phyloP scores from a whole-genome alignment of 2,329 filamentous ascomycete species.

The Neopestalotiopsis clavispora region DNA sequence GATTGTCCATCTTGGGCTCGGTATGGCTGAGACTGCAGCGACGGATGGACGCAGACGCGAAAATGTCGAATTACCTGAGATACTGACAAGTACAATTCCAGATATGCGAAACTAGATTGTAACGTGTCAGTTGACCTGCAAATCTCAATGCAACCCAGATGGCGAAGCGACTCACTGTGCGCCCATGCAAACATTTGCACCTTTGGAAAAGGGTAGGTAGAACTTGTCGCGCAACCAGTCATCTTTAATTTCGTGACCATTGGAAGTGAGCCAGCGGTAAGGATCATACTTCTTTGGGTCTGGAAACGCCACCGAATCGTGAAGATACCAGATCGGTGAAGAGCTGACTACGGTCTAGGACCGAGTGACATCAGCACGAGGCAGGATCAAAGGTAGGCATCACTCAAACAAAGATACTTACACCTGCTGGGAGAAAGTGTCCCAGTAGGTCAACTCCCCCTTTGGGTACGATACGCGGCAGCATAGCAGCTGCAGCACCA shows the following conservation, averaged over 20 bases:
- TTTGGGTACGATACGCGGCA: conserved; percentile 6
- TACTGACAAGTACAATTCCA: conserved; percentile 9
- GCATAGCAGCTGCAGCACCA: conserved; percentile 7
- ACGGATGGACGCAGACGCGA: conserved; percentile 4
- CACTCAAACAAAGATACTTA: neutral
- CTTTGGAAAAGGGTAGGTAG: conserved; percentile 6
- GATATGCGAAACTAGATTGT: conserved; percentile 8
- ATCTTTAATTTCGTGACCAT: neutral
- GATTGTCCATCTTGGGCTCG: neutral
- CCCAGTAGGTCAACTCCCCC: conserved; percentile 1
- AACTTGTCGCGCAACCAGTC: neutral
- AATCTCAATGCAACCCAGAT: neutral
- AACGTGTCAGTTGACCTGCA: neutral
- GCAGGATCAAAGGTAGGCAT: neutral
- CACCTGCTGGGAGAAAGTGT: conserved; percentile 1
- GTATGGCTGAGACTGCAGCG: neutral
- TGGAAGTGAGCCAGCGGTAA: conserved; percentile 1
- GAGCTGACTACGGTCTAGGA: conserved; percentile 8
- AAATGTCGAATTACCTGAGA: conserved; percentile 4
- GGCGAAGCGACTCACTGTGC: neutral
- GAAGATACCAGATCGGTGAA: conserved; percentile 8
- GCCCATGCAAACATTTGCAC: conserved; percentile 6
- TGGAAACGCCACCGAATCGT: neutral
- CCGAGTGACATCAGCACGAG: neutral
- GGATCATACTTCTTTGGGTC: conserved; percentile 1